These are phyloP conservation scores for Hyaloscypha finlandica DNA, from an alignment of 495 filamentous ascomycete species.

Conservation along the genomic window DNA sequence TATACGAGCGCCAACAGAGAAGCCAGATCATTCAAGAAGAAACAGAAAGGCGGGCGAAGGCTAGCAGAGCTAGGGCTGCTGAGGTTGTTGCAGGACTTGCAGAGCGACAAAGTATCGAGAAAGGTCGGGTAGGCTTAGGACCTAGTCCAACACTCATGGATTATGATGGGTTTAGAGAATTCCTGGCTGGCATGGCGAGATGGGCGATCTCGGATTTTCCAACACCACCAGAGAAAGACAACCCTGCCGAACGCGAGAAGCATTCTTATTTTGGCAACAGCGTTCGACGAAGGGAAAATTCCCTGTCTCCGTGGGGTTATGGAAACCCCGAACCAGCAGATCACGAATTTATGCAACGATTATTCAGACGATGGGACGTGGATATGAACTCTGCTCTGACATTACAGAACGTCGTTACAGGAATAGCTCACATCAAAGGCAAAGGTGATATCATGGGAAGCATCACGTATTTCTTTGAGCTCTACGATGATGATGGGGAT, in stretches of 20 bases:
- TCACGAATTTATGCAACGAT: conserved; percentile 89
- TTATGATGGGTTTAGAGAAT: conserved; percentile 92
- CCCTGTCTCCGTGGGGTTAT: conserved; percentile 70
- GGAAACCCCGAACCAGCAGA: conserved; percentile 81
- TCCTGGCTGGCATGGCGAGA: conserved; percentile 81
- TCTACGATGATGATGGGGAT: conserved; percentile 91
- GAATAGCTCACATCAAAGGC: conserved; percentile 87
- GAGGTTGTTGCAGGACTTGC: conserved; percentile 43
- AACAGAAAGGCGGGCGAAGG: conserved; percentile 62
- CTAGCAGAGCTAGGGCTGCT: conserved; percentile 55
- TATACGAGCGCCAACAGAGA: conserved; percentile 89
- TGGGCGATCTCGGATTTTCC: conserved; percentile 90
- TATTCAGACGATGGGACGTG: conserved; percentile 87
- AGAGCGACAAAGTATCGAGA: conserved; percentile 56
- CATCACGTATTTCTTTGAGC: conserved; percentile 95
- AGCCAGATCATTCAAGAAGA: conserved; percentile 77
- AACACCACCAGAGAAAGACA: conserved; percentile 54
- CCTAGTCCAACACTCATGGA: conserved; percentile 91
- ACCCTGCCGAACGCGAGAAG: conserved; percentile 35
- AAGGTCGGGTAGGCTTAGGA: conserved; percentile 85
- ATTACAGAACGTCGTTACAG: conserved; percentile 87
- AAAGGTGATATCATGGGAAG: conserved; percentile 94
- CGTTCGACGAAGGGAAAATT: conserved; percentile 47
- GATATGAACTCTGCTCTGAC: conserved; percentile 74
- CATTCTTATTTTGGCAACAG: conserved; percentile 57